phyloP scores from a whole-genome alignment of 306 rosid genomes.

The Lathyrus oleraceus region DNA sequence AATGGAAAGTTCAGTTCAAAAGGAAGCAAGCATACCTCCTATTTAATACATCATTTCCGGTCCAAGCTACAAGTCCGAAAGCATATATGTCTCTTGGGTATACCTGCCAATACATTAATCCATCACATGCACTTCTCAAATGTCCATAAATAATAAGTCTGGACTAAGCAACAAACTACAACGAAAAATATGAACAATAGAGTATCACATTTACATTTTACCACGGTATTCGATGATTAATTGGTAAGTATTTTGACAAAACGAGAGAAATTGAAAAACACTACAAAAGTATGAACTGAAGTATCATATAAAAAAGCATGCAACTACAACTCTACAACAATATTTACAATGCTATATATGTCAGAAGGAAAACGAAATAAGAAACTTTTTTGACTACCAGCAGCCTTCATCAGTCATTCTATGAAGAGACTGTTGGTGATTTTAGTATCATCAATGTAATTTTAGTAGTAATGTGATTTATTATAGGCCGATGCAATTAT shows the following conservation, averaged over 20 bases:
- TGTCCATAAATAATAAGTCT: not conserved
- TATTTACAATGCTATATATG: not conserved
- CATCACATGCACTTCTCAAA: not conserved
- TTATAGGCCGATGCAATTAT: too few relatives aligned
- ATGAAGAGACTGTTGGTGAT: not conserved
- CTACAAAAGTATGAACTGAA: not conserved
- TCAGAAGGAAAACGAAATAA: not conserved
- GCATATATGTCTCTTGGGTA: slow-evolving; percentile 87
- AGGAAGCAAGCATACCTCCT: slow-evolving; percentile 61
- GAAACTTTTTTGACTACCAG: not conserved
- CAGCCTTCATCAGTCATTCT: slow-evolving; percentile 12
- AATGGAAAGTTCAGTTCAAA: slow-evolving; percentile 7
- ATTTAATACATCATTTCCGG: slow-evolving; percentile 89
- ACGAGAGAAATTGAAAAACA: slow-evolving; percentile 1
- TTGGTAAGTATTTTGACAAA: not conserved
- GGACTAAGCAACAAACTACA: slow-evolving; percentile 22
- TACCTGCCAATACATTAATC: slow-evolving; percentile 52
- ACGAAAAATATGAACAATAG: not conserved
- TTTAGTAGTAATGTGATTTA: too few relatives aligned
- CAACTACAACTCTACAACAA: not conserved
- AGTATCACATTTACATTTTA: not conserved
- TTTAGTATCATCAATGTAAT: too few relatives aligned
- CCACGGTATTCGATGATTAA: slow-evolving; percentile 7
- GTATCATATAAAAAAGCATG: not conserved
- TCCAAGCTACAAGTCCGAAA: slow-evolving; percentile 84